Evolutionary conservation across 192 early-diverging fungal species (phyloP).

Genomic region (Backusella circina): DNA sequence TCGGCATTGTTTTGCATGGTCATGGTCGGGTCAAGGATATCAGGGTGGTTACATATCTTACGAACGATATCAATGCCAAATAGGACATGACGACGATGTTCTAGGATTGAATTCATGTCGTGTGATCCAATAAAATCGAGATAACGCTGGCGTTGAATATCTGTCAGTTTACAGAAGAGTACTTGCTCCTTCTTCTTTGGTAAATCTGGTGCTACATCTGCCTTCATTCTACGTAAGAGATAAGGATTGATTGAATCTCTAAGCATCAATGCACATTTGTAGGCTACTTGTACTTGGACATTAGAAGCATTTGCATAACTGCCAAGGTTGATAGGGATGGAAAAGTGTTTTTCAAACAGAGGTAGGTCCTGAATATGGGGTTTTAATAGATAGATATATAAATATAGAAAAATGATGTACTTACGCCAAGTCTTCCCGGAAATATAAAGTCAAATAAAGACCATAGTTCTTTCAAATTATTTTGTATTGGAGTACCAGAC

Average conservation of each 20-base stretch:
- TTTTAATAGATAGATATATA: conserved; percentile 22
- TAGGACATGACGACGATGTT: conserved; percentile 77
- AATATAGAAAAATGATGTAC: conserved; percentile 6
- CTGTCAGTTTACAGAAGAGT: conserved; percentile 86
- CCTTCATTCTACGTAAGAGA: conserved; percentile 87
- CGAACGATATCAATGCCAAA: conserved; percentile 89
- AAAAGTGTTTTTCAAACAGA: conserved; percentile 85
- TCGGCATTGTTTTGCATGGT: conserved; percentile 35
- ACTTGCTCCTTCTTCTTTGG: conserved; percentile 92
- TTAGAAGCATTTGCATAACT: conserved; percentile 91
- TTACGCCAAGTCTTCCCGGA: conserved; percentile 67
- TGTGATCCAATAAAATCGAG: conserved; percentile 64
- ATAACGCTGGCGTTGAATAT: conserved; percentile 70
- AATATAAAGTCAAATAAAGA: conserved; percentile 78
- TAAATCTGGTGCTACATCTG: conserved; percentile 85
- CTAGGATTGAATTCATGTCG: conserved; percentile 74
- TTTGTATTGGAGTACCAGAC: conserved; percentile 81
- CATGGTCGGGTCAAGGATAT: conserved; percentile 53
- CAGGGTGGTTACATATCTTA: conserved; percentile 98
- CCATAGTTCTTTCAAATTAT: conserved; percentile 79
- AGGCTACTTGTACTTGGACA: conserved; percentile 89
- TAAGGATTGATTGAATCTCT: conserved; percentile 93
- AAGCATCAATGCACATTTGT: conserved; percentile 88
- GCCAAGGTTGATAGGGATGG: conserved; percentile 87
- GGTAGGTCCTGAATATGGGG: conserved; percentile 61